Base-by-base conservation (phyloP, 176 grass and related monocot species). In the Puccinellia tenuiflora region DNA sequence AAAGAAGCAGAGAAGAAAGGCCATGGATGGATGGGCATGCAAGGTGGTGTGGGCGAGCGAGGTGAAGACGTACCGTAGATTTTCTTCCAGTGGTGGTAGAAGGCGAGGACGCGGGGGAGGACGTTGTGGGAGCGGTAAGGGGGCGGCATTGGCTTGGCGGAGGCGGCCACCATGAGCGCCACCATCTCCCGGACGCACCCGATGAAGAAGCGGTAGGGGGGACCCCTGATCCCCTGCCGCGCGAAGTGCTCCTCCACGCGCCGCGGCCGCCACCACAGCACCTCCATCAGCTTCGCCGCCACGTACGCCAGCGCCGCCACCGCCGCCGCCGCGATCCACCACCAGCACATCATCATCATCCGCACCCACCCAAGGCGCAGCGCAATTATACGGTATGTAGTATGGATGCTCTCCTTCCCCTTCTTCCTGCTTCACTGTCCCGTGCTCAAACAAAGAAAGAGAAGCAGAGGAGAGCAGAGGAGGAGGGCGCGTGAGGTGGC, bases 21-120 rank as follows among this genome's bases (percentile, higher is more conserved):
- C 30, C 35, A 76, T 40, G 22, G 54, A 74, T 33, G 52, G 66
- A 34, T 39, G 18, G 21, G 13, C 66, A 68, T 68, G 65, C 34
- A 68, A 68, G 65, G 7, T 68, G 30, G 7, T 65, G 7, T 65
- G 57, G 25, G 57, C 2, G 24, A 38, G 34, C 24, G 54, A 60
- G 5, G 24, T 25, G 3, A 14, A 15, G 17, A 31, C 12, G 42
- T 90, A 98, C 96, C 96, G 62, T 98, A 98, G 68, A 98, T 95
- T 89, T 95, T 98, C 88, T 82, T 98, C 96, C 96, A 98, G 79
- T 95, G 92, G 85, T 89, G 91, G 87, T 95, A 98, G 90, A 98
- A 98, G 81, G 96, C 83, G 54, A 98, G 96, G 78, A 95, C 96
- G 40, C 96, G 51, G 2, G 96, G 96, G 45, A 98, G 90, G 40